Conservation (phyloP, 148 eudicot genomes). For the Cornus suecica region DNA sequence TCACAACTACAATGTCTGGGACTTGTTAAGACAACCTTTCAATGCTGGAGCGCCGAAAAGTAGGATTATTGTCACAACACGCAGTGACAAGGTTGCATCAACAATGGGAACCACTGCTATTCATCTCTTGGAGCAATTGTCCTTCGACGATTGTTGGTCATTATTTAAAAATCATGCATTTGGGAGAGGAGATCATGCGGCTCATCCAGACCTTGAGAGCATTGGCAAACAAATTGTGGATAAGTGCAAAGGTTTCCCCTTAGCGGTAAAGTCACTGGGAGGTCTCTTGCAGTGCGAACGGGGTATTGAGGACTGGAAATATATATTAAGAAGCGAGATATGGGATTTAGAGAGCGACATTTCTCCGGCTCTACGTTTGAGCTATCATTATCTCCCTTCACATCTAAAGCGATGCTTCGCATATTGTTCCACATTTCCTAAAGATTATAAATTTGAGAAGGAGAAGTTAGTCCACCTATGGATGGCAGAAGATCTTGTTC, state of each 20-base stretch:
- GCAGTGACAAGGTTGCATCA: neutral
- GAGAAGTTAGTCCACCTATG: slow-evolving; percentile 13
- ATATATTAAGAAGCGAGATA: too few species aligned
- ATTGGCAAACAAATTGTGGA: slow-evolving; percentile 12
- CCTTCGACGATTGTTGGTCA: neutral
- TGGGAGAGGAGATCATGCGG: neutral
- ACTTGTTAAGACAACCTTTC: neutral
- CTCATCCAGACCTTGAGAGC: neutral
- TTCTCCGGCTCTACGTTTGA: slow-evolving; percentile 16
- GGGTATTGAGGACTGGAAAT: slow-evolving; percentile 9
- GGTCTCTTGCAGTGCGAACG: slow-evolving; percentile 15
- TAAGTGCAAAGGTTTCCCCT: slow-evolving; percentile 26
- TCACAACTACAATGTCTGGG: slow-evolving; percentile 1
- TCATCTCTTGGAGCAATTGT: neutral
- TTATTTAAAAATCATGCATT: neutral
- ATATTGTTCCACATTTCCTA: slow-evolving; percentile 25
- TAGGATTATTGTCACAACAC: slow-evolving; percentile 23
- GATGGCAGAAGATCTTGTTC: slow-evolving; percentile 21
- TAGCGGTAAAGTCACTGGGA: slow-evolving; percentile 26
- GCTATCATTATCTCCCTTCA: slow-evolving; percentile 25
- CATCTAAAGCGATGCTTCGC: slow-evolving; percentile 21
- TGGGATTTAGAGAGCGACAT: neutral
- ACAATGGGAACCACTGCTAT: slow-evolving; percentile 9
- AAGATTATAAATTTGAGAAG: slow-evolving; percentile 22
- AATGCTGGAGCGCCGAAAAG: slow-evolving; percentile 16